Evolutionary conservation across 306 rosid genomes (phyloP).

Genomic region (Lagenaria siceraria): DNA sequence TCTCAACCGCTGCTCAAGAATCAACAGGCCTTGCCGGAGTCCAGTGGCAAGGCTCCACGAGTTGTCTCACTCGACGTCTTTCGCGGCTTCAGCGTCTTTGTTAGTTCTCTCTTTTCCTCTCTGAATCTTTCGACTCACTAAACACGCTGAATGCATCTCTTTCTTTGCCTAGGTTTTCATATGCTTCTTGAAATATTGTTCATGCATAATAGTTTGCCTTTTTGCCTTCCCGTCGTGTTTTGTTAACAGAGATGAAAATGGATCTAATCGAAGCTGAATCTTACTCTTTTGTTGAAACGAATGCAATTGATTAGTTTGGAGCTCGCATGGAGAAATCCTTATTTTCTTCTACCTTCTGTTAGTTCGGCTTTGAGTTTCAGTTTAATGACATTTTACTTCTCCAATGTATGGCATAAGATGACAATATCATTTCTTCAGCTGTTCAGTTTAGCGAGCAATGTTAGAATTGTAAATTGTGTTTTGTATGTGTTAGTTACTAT

Average conservation of each 20-base stretch:
- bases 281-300: neutral
- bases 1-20: constrained; percentile 21
- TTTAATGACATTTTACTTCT: neutral
- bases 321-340: neutral
- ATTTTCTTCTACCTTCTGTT: neutral
- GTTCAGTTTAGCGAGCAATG: neutral
- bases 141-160: neutral
- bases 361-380: neutral
- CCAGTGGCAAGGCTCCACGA: constrained; percentile 25
- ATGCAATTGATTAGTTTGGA: neutral
- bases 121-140: neutral
- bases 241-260: neutral
- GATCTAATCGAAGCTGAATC: neutral
- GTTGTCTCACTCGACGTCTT: constrained; percentile 80
- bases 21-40: constrained; percentile 9
- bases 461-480: too few species aligned
- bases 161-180: neutral
- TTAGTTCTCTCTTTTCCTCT: constrained; percentile 11
- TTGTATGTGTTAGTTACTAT: too few species aligned
- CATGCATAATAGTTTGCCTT: too few species aligned
- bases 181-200: too few species aligned
- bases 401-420: neutral
- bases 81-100: constrained; percentile 90
- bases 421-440: neutral
- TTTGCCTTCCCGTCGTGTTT: neutral